phyloP scores from a whole-genome alignment of 139 green algal species.

The Chlorella sp. region DNA sequence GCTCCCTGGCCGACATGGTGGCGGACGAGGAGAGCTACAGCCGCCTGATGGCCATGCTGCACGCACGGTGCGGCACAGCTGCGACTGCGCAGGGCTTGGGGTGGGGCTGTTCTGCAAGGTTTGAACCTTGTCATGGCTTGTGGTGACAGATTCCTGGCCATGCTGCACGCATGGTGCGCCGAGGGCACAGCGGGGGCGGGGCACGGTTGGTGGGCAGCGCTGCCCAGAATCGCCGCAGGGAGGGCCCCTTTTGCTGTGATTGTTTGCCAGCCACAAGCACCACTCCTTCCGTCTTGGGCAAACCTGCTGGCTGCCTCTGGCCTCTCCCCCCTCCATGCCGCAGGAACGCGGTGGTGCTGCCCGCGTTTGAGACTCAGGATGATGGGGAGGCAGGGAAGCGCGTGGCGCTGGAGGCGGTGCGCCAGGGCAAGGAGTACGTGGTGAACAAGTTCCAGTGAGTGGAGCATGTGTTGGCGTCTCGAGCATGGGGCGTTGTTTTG shows the following conservation, averaged over 20 bases:
- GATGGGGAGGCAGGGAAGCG: slow-evolving; percentile 27
- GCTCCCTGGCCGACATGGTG: slow-evolving; percentile 10
- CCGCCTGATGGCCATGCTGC: slow-evolving; percentile 34
- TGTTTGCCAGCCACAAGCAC: too few species aligned
- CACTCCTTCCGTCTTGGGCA: too few species aligned
- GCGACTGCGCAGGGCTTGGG: not conserved
- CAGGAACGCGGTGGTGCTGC: slow-evolving; percentile 48
- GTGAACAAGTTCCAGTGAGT: slow-evolving; percentile 40
- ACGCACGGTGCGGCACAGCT: not conserved
- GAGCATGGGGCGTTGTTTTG: not conserved
- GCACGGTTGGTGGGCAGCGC: too few species aligned
- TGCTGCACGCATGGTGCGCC: too few species aligned
- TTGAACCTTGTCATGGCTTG: too few species aligned
- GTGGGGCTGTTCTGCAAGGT: too few species aligned
- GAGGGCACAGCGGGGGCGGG: too few species aligned
- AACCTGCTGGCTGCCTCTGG: not conserved
- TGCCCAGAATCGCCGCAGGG: too few species aligned
- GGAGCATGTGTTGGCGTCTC: not conserved
- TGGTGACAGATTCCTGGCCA: too few species aligned
- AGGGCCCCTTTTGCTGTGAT: too few species aligned
- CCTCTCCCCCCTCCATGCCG: not conserved
- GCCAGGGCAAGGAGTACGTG: slow-evolving; percentile 45
- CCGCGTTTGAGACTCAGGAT: slow-evolving; percentile 52
- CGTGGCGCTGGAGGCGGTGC: slow-evolving; percentile 35
- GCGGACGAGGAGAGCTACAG: slow-evolving; percentile 18